Conservation (phyloP, 371 early-diverging fungal genomes). For the Entomophthora muscae region DNA sequence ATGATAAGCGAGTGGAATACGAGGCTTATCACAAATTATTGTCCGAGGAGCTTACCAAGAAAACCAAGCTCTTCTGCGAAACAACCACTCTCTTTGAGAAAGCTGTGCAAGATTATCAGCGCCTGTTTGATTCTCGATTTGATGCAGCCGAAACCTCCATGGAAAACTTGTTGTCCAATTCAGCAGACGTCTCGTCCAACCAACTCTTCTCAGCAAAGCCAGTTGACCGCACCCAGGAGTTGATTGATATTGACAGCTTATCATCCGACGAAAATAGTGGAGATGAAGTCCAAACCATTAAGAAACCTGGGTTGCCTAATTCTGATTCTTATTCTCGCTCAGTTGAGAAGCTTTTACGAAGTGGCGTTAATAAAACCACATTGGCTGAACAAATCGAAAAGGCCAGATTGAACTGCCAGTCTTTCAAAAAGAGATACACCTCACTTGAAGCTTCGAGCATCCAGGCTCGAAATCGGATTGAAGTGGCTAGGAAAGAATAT, state of each 20-base stretch:
- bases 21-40: neutral
- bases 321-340: neutral
- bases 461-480: neutral
- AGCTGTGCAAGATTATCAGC: neutral
- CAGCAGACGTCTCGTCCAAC: neutral
- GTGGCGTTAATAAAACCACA: neutral
- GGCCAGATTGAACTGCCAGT: neutral
- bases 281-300: too few species aligned
- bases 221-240: neutral
- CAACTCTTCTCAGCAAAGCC: neutral
- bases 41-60: neutral
- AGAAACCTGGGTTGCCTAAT: neutral
- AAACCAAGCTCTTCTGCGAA: neutral
- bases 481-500: neutral
- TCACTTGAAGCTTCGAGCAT: neutral
- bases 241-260: neutral
- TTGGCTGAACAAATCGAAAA: neutral
- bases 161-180: neutral
- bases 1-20: neutral
- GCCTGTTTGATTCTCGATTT: neutral
- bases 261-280: neutral
- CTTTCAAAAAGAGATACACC: neutral
- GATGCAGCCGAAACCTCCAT: neutral
- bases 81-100: neutral
- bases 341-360: neutral